Evolutionary conservation across 345 rosid species (phyloP).

Genomic region (Stellera chamaejasme): DNA sequence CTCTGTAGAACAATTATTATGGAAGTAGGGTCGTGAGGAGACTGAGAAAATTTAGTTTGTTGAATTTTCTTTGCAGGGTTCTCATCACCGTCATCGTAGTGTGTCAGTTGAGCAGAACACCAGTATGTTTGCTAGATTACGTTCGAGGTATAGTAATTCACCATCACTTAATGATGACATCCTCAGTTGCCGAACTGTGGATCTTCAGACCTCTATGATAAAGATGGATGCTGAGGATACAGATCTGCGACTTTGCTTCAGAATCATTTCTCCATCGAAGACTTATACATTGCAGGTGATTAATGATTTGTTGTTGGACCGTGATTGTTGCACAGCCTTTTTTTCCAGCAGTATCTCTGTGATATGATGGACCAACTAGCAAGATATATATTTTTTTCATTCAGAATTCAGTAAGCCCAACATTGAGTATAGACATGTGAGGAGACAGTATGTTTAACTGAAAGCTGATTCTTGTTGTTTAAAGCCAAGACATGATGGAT

Average conservation of each 20-base stretch:
- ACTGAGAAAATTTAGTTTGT: background rate
- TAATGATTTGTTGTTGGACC: background rate
- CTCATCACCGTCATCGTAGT: constrained; percentile 39
- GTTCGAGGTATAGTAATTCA: constrained; percentile 48
- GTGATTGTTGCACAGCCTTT: background rate
- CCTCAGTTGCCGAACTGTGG: constrained; percentile 42
- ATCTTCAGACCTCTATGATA: constrained; percentile 61
- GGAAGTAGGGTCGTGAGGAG: background rate
- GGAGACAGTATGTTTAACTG: no score
- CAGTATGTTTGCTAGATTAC: constrained; percentile 75
- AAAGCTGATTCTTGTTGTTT: no score
- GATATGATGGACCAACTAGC: no score
- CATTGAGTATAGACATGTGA: no score
- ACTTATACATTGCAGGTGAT: constrained; percentile 76
- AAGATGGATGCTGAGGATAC: constrained; percentile 77
- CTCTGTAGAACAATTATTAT: background rate
- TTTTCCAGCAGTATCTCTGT: no score
- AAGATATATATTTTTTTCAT: no score
- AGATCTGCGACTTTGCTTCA: constrained; percentile 78
- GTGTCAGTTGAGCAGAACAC: constrained; percentile 48
- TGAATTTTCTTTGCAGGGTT: constrained; percentile 36
- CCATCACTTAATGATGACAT: constrained; percentile 49
- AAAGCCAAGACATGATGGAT: no score
- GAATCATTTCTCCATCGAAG: constrained; percentile 72
- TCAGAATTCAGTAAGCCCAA: no score